These are phyloP conservation scores for Saxispiralis lemnorum DNA, from an alignment of 495 filamentous ascomycete genomes.

Conservation along the genomic window DNA sequence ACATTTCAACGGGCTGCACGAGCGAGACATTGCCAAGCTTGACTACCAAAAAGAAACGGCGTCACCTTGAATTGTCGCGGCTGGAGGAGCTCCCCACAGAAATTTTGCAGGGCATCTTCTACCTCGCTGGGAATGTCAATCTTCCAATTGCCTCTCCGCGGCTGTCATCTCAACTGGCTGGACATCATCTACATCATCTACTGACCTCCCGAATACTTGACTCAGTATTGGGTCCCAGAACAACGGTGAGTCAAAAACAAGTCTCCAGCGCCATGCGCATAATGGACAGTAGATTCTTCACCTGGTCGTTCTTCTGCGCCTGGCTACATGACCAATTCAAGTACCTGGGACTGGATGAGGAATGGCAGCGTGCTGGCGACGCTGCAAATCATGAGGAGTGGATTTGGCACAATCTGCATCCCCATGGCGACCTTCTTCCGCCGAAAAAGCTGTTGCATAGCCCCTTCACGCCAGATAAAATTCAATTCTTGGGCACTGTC, in stretches of 20 bases:
- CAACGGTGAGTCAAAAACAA: not conserved
- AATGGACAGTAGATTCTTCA: constrained; percentile 9
- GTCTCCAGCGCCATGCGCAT: constrained; percentile 4
- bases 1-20: not conserved
- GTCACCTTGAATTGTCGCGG: not conserved
- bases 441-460: constrained; percentile 6
- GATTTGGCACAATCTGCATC: not conserved
- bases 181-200: constrained; percentile 3
- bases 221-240: not conserved
- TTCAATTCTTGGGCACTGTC: not conserved
- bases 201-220: constrained; percentile 3
- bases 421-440: constrained; percentile 1
- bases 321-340: constrained; percentile 5
- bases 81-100: constrained; percentile 14
- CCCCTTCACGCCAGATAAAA: constrained; percentile 6
- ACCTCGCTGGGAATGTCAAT: constrained; percentile 6
- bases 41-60: constrained; percentile 3
- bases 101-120: constrained; percentile 13
- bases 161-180: constrained; percentile 2
- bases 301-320: constrained; percentile 6
- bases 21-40: not conserved
- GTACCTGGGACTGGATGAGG: not conserved
- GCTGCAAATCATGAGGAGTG: too few species aligned
- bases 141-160: constrained; percentile 5
- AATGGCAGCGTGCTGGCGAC: too few species aligned